Percentiles rank a stretch among this genome's conserved stretches.
Conservation (phyloP, 2,329 filamentous ascomycete genomes). For the Trichoderma sp. region DNA sequence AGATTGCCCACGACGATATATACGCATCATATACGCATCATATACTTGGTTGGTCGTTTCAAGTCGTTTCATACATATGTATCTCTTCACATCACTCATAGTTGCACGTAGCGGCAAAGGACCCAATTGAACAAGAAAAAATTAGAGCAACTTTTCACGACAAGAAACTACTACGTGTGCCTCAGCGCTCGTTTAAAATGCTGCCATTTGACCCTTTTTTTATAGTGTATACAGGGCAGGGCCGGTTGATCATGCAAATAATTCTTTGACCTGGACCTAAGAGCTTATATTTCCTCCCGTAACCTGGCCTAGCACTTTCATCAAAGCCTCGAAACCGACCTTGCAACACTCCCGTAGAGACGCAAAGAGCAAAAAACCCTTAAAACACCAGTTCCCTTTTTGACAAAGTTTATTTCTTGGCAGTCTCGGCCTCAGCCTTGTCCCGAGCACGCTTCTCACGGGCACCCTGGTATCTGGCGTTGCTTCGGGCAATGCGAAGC, state of each 20-base stretch:
- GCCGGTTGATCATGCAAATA: constrained; percentile 42
- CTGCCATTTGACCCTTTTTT: constrained; percentile 33
- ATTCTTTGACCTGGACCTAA: constrained; percentile 42
- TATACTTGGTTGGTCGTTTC: not conserved
- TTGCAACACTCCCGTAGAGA: constrained; percentile 38
- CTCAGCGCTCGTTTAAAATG: constrained; percentile 21
- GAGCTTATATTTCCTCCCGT: constrained; percentile 38
- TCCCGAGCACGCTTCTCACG: constrained; percentile 93
- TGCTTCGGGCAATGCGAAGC: constrained; percentile 79
- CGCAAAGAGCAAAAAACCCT: constrained; percentile 42
- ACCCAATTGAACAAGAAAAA: not conserved
- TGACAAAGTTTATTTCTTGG: constrained; percentile 71
- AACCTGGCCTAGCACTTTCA: constrained; percentile 34
- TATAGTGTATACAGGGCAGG: constrained; percentile 34
- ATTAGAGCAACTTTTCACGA: constrained; percentile 19
- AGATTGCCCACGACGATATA: not conserved
- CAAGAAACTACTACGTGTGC: constrained; percentile 8
- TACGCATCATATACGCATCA: not conserved
- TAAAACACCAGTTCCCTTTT: constrained; percentile 41
- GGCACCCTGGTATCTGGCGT: constrained; percentile 75
- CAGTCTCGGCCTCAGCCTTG: constrained; percentile 76
- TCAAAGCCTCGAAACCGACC: constrained; percentile 38
- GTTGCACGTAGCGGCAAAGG: not conserved
- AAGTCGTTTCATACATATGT: not conserved
- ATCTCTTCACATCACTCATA: not conserved